A percentile compares a stretch with the other conserved stretches of the same genome.
Evolutionary conservation across 352 stramenopile genomes (phyloP).

Genomic region (Pythium biforme): DNA sequence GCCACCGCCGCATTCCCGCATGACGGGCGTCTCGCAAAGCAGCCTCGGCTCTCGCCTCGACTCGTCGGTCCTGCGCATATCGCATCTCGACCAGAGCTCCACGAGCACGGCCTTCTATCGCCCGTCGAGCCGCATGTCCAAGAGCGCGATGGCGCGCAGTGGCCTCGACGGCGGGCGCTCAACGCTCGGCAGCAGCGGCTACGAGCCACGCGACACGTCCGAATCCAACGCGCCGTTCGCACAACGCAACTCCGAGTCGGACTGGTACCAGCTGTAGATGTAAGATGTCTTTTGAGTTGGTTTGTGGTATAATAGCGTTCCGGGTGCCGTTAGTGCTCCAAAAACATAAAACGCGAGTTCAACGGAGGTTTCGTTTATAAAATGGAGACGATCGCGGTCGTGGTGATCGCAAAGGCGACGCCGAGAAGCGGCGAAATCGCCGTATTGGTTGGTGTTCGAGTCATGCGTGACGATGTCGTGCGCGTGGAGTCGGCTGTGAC

Average conservation of each 20-base stretch:
- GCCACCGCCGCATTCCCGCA: not conserved
- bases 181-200: not conserved
- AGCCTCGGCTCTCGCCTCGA: not conserved
- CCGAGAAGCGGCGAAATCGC: not conserved
- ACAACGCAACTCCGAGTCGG: constrained; percentile 20
- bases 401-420: constrained; percentile 1
- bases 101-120: constrained; percentile 8
- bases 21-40: not conserved
- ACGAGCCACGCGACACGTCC: constrained; percentile 17
- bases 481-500: not conserved
- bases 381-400: constrained; percentile 1
- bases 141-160: not conserved
- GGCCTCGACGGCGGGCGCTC: not conserved
- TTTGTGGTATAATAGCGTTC: not conserved
- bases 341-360: not conserved
- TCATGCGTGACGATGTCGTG: not conserved
- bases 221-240: constrained; percentile 17
- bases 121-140: constrained; percentile 1
- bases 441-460: not conserved
- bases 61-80: not conserved
- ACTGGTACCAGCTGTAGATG: constrained; percentile 11
- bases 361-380: not conserved
- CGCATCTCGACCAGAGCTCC: not conserved
- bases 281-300: not conserved
- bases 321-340: no score